Evolutionary conservation across 345 rosid genomes (phyloP).

Genomic region (Syzygium grande): DNA sequence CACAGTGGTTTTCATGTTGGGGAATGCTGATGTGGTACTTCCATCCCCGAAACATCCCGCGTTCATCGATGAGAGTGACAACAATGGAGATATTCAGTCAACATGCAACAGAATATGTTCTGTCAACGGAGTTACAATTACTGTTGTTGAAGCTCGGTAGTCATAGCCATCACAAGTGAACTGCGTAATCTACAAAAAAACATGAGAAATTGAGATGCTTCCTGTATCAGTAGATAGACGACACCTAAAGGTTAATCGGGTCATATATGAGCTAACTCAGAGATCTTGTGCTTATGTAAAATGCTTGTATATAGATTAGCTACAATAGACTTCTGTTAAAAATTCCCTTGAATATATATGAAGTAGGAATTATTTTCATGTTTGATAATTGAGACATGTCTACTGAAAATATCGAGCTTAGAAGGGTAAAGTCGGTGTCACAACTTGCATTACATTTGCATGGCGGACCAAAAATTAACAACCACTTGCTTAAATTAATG

Average conservation of each 20-base stretch:
- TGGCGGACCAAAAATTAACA: no score
- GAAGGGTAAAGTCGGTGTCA: not conserved
- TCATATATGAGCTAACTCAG: not conserved
- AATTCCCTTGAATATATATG: not conserved
- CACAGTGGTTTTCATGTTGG: constrained; percentile 1
- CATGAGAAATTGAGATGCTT: not conserved
- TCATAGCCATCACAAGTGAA: not conserved
- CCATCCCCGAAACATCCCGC: not conserved
- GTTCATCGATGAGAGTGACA: not conserved
- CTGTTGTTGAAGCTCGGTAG: not conserved
- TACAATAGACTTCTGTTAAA: not conserved
- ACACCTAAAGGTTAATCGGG: not conserved
- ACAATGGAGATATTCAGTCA: not conserved
- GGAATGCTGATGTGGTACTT: not conserved
- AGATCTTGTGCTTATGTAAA: not conserved
- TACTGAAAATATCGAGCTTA: not conserved
- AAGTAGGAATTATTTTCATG: not conserved
- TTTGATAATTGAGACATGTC: not conserved
- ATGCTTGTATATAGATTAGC: not conserved
- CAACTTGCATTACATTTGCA: no score
- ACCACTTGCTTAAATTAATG: no score
- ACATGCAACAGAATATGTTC: not conserved
- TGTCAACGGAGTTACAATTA: not conserved
- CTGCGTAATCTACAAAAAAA: not conserved
- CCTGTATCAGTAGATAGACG: not conserved